Percentiles rank a stretch among this genome's conserved stretches.
Evolutionary conservation across 257 asterid genomes (phyloP).

Genomic region (Solanum virginianum): DNA sequence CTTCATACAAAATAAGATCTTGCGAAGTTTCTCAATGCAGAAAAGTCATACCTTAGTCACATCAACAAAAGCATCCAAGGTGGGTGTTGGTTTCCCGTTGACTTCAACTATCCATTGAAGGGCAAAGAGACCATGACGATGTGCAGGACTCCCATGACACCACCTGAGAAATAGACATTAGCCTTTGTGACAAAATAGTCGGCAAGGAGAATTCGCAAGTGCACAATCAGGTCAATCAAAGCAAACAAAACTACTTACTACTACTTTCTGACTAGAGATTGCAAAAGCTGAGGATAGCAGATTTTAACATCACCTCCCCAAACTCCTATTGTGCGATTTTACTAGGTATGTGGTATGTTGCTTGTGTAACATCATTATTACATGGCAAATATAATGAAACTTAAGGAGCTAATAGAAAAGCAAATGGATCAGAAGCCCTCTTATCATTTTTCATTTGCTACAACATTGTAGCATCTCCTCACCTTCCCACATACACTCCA

Average conservation of each 20-base stretch:
- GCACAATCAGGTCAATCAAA: neutral
- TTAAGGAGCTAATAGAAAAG: neutral
- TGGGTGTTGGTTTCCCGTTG: slow-evolving; percentile 86
- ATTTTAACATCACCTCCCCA: neutral
- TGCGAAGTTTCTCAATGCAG: neutral
- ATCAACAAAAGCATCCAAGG: slow-evolving; percentile 76
- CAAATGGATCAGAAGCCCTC: neutral
- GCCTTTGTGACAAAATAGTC: neutral
- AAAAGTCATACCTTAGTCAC: slow-evolving; percentile 60
- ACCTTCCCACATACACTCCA: slow-evolving; percentile 96
- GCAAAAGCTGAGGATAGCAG: neutral
- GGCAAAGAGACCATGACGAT: slow-evolving; percentile 87
- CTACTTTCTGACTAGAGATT: neutral
- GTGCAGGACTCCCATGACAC: slow-evolving; percentile 99
- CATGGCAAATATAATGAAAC: neutral
- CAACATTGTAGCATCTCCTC: slow-evolving; percentile 2
- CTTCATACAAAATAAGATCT: neutral
- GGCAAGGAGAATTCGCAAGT: neutral
- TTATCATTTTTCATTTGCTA: neutral
- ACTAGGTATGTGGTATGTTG: neutral
- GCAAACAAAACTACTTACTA: neutral
- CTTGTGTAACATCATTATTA: neutral
- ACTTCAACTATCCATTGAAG: slow-evolving; percentile 97
- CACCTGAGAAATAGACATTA: slow-evolving; percentile 46
- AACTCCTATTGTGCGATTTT: neutral